Evolutionary conservation across 2,329 filamentous ascomycete species (phyloP).

Genomic region (Onygenales sp.): DNA sequence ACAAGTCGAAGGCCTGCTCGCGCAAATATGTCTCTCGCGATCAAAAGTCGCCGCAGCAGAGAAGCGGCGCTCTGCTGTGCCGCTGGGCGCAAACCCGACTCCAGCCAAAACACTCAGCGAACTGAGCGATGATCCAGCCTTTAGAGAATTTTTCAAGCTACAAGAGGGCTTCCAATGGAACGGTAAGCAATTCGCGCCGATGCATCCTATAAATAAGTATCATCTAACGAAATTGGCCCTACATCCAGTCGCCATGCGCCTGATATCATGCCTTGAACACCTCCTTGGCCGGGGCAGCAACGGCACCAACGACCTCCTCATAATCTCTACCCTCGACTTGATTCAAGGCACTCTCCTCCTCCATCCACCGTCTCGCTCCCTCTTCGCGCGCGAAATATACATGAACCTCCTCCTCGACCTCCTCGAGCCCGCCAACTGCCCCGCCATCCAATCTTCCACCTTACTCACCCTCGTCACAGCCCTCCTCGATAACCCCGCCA

Average conservation of each 20-base stretch:
- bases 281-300: slow-evolving; percentile 73
- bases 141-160: slow-evolving; percentile 89
- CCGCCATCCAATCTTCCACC: slow-evolving; percentile 81
- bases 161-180: slow-evolving; percentile 99
- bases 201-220: neutral
- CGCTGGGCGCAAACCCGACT: slow-evolving; percentile 31
- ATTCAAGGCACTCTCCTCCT: slow-evolving; percentile 82
- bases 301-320: slow-evolving; percentile 77
- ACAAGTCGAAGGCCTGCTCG: slow-evolving; percentile 87
- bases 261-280: slow-evolving; percentile 77
- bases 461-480: slow-evolving; percentile 84
- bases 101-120: slow-evolving; percentile 57
- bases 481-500: slow-evolving; percentile 73
- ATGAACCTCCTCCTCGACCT: slow-evolving; percentile 97
- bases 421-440: slow-evolving; percentile 83
- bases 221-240: neutral
- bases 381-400: slow-evolving; percentile 82
- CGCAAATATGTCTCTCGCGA: slow-evolving; percentile 78
- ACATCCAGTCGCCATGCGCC: slow-evolving; percentile 60
- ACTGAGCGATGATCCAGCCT: slow-evolving; percentile 73
- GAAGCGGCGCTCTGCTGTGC: slow-evolving; percentile 33
- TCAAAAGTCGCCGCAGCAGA: slow-evolving; percentile 29
- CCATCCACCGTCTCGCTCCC: slow-evolving; percentile 76
- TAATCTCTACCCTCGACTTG: slow-evolving; percentile 77
- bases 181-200: slow-evolving; percentile 34